Base-by-base conservation (phyloP, 2,329 filamentous ascomycete species). In the Bretziella fagacearum region DNA sequence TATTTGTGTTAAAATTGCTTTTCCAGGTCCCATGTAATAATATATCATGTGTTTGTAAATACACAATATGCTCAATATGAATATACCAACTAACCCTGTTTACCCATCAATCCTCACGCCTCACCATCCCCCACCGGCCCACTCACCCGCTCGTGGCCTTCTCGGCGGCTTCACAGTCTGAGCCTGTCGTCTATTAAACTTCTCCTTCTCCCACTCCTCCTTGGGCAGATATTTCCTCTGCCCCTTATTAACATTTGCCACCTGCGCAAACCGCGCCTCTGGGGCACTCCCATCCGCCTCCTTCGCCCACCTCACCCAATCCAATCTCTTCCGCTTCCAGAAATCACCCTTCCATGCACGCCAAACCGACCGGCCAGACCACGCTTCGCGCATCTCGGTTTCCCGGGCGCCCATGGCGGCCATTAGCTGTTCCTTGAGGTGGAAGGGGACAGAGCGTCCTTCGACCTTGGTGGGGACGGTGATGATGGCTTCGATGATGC, bases 241-340 rank as follows among this genome's bases (percentile, higher is more conserved):
- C 13, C 44, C 44, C 18, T 30, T 33, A n/a, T 47, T 47, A 5
- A 33, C 15, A 40, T 40, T 44, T 2, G 48, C 48, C 41, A 18
- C 33, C 27, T 46, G 37, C 10, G 48, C 48, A 41, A 43, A 47
- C 35, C 29, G 17, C 11, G 32, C 40, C 22, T 50, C 48, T 6
- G 44, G 48, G n/a, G 39, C 48, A 7, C 37, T 35, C 4, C 48
- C 48, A 20, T 50, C 48, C 6, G 33, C 40, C 33, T 73, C 70
- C 59, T 70, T 74, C 51, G 68, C 68, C 69, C 71, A 75, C 2
- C 61, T 55, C 52, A 73, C 69, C 73, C 73, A 77, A 42, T 75
- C 72, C 13, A 62, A 58, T 42, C 66, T 59, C 35, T 67, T 61
- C 41, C 67, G 67, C 55, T 67, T 69, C 71, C 71, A 77, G 57